Evolutionary conservation across 1,284 basidiomycete species (phyloP).

Genomic region (Butyriboletus appendiculatus): DNA sequence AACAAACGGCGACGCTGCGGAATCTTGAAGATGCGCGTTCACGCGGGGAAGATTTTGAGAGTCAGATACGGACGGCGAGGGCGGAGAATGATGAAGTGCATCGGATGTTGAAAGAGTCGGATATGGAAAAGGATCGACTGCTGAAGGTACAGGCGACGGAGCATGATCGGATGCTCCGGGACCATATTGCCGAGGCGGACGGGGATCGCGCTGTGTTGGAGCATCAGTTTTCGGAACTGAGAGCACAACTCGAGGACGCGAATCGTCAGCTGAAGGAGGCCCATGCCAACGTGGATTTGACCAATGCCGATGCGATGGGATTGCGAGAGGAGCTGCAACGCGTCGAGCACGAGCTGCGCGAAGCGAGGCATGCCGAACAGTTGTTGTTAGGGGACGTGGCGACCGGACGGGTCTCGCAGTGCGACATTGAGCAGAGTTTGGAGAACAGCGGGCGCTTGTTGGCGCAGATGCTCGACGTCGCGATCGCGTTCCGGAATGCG

Average conservation of each 20-base stretch:
- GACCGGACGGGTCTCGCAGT: slow-evolving; percentile 59
- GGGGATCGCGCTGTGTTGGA: slow-evolving; percentile 89
- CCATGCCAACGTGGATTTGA: slow-evolving; percentile 56
- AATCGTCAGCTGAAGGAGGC: slow-evolving; percentile 63
- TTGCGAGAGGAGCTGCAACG: slow-evolving; percentile 73
- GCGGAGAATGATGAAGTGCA: slow-evolving; percentile 68
- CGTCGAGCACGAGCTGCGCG: slow-evolving; percentile 65
- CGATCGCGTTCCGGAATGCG: slow-evolving; percentile 69
- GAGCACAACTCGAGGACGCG: slow-evolving; percentile 58
- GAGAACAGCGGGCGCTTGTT: slow-evolving; percentile 62
- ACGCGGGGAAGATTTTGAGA: slow-evolving; percentile 71
- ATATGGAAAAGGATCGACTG: slow-evolving; percentile 74
- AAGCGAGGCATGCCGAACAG: slow-evolving; percentile 60
- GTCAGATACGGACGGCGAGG: slow-evolving; percentile 67
- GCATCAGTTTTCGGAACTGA: slow-evolving; percentile 80
- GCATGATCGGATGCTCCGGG: slow-evolving; percentile 82
- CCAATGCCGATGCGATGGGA: slow-evolving; percentile 62
- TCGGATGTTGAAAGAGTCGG: slow-evolving; percentile 63
- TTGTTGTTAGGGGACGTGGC: slow-evolving; percentile 64
- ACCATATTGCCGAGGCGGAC: slow-evolving; percentile 89
- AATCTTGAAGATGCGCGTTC: slow-evolving; percentile 74
- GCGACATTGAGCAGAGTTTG: slow-evolving; percentile 63
- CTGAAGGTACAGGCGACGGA: slow-evolving; percentile 75
- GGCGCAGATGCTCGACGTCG: slow-evolving; percentile 74
- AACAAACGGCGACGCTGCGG: slow-evolving; percentile 68